These are phyloP conservation scores for Rhododendron ferrugineum DNA, from an alignment of 148 eudicot genomes.

Conservation along the genomic window DNA sequence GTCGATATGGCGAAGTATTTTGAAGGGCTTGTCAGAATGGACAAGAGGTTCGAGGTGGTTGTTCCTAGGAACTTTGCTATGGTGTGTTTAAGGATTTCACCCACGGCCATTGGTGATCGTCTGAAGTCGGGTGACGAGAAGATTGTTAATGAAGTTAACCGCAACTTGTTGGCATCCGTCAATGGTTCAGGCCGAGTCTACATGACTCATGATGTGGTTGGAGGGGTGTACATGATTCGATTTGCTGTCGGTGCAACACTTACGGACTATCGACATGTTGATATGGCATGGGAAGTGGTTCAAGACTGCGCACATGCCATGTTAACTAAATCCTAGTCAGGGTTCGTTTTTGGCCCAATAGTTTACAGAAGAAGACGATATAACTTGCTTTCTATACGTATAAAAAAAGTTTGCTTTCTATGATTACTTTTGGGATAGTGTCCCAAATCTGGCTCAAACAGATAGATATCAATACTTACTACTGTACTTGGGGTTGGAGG, in stretches of 20 bases:
- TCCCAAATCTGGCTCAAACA: no score
- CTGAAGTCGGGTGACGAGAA: not conserved
- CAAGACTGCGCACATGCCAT: not conserved
- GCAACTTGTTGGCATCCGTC: not conserved
- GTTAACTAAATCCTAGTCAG: not conserved
- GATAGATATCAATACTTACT: no score
- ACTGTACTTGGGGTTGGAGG: no score
- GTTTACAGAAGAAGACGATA: no score
- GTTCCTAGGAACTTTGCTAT: not conserved
- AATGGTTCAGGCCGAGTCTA: not conserved
- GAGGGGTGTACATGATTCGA: not conserved
- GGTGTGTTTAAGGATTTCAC: not conserved
- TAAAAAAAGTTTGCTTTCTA: no score
- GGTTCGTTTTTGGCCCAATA: not conserved
- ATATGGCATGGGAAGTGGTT: not conserved
- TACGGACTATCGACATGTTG: not conserved
- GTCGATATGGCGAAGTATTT: not conserved
- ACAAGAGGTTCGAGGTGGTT: not conserved
- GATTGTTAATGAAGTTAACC: not conserved
- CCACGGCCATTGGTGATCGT: conserved; percentile 8
- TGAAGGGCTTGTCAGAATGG: not conserved
- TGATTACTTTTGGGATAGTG: no score
- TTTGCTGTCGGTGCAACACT: not conserved
- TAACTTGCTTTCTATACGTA: no score
- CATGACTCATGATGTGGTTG: not conserved